Evolutionary conservation across 345 rosid genomes (phyloP).

Genomic region (Mangifera indica): DNA sequence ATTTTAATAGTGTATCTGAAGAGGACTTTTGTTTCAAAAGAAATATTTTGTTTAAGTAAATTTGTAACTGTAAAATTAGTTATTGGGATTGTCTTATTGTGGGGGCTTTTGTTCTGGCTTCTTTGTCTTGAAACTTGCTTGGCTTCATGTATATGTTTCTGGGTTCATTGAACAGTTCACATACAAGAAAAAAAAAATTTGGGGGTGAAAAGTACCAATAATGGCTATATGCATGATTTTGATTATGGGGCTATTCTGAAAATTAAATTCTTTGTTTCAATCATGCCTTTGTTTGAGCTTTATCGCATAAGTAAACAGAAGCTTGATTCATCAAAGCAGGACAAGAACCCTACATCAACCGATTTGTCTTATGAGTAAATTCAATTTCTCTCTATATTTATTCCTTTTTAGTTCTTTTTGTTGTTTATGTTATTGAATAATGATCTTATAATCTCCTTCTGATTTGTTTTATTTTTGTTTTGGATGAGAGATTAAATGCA

Average conservation of each 20-base stretch:
- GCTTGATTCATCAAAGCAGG: slow-evolving; percentile 44
- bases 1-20: slow-evolving; percentile 14
- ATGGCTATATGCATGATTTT: slow-evolving; percentile 26
- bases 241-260: slow-evolving; percentile 23
- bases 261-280: neutral
- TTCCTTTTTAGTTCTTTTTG: neutral
- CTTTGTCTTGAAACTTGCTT: slow-evolving; percentile 32
- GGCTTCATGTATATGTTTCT: slow-evolving; percentile 20
- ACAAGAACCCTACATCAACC: slow-evolving; percentile 33
- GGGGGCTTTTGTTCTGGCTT: slow-evolving; percentile 11
- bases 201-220: slow-evolving; percentile 24
- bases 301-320: slow-evolving; percentile 46
- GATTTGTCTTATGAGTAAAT: slow-evolving; percentile 56
- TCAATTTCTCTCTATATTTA: slow-evolving; percentile 7
- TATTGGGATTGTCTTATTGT: slow-evolving; percentile 26
- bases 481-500: slow-evolving; percentile 30
- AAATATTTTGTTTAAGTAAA: slow-evolving; percentile 14
- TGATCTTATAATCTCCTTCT: neutral
- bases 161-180: slow-evolving; percentile 29
- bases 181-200: slow-evolving; percentile 9
- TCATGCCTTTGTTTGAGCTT: slow-evolving; percentile 90
- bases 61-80: slow-evolving; percentile 24
- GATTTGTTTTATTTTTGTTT: slow-evolving; percentile 1
- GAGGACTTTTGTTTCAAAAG: slow-evolving; percentile 27
- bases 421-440: slow-evolving; percentile 8